Conservation (phyloP, 148 eudicot genomes). For the Rhododendron griersonianum region DNA sequence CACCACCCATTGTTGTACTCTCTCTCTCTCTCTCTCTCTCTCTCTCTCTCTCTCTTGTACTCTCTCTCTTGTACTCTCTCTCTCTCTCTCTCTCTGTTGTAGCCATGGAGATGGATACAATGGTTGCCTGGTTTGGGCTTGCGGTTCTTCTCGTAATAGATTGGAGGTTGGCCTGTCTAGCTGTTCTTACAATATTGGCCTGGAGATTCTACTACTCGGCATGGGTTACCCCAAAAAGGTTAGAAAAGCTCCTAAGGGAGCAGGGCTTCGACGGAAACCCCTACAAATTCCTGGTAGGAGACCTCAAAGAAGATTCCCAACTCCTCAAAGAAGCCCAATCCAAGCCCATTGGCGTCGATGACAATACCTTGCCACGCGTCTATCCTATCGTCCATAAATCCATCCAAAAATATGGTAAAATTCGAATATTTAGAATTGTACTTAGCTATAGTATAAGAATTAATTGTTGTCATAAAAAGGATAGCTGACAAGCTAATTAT, state of each 20-base stretch:
- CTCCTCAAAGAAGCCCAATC: constrained; percentile 9
- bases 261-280: constrained; percentile 18
- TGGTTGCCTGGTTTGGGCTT: not conserved
- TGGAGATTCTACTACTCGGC: not conserved
- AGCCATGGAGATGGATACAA: not conserved
- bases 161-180: not conserved
- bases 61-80: too few species aligned
- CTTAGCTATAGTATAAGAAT: too few species aligned
- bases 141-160: not conserved
- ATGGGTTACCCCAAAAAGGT: not conserved
- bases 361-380: constrained; percentile 6
- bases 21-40: not conserved
- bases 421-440: too few species aligned
- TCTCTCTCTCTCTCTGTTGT: not conserved
- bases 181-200: not conserved
- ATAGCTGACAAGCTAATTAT: too few species aligned
- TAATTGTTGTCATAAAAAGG: too few species aligned
- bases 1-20: too few species aligned
- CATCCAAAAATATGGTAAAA: too few species aligned
- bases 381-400: constrained; percentile 9
- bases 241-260: constrained; percentile 11
- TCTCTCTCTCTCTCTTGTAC: too few species aligned
- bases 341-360: constrained; percentile 6
- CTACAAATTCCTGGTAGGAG: constrained; percentile 13
- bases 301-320: not conserved